These are phyloP conservation scores for Volvox reticuliferus DNA, from an alignment of 139 green algal species.

Conservation along the genomic window DNA sequence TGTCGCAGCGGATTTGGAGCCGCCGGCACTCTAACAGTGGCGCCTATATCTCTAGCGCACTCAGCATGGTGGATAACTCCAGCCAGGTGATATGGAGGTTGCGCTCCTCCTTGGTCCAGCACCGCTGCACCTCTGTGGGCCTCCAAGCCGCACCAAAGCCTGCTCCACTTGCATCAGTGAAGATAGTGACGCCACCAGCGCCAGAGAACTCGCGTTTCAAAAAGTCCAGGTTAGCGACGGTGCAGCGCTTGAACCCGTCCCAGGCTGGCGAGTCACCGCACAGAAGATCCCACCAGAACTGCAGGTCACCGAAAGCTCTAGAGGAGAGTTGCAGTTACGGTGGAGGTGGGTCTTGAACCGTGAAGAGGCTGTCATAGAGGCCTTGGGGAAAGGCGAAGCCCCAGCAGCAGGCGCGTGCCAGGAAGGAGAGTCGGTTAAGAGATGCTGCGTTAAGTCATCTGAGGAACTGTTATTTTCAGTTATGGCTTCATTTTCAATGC, in stretches of 20 bases:
- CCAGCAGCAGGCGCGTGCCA: constrained; percentile 29
- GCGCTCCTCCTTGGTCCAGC: not conserved
- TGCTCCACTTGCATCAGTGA: constrained; percentile 28
- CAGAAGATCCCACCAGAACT: not conserved
- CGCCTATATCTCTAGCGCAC: not conserved
- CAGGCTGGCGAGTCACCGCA: not conserved
- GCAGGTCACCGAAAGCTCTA: not conserved
- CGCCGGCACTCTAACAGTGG: not conserved
- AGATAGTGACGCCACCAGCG: not conserved
- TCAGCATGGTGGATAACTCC: constrained; percentile 28
- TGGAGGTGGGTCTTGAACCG: not conserved
- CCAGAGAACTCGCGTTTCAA: not conserved
- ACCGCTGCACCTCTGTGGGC: not conserved
- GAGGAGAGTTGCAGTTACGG: not conserved
- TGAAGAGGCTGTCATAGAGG: not conserved
- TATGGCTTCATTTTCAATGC: too few species aligned
- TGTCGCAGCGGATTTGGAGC: constrained; percentile 24
- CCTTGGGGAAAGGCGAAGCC: constrained; percentile 9
- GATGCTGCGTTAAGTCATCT: too few species aligned
- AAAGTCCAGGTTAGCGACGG: not conserved
- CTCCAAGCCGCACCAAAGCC: constrained; percentile 12
- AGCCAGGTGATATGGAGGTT: constrained; percentile 14
- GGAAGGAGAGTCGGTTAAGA: too few species aligned
- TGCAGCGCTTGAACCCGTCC: not conserved
- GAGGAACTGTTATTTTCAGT: too few species aligned